These are phyloP conservation scores for Trebouxia sp. DNA, from an alignment of 139 green algal genomes.

Conservation along the genomic window DNA sequence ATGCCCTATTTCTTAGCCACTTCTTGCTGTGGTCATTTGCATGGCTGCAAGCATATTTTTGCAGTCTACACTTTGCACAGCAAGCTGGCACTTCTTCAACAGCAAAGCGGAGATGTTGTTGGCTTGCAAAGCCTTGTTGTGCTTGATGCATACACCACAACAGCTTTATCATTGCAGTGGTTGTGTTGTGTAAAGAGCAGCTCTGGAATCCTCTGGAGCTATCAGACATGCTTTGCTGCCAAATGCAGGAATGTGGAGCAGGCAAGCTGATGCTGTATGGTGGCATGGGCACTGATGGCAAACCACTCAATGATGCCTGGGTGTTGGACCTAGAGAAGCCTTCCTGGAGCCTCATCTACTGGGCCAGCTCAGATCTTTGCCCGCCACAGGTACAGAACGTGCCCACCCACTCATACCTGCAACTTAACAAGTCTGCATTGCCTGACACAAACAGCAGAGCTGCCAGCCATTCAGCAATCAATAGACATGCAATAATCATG, in stretches of 20 bases:
- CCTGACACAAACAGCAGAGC: background rate
- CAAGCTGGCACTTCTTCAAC: too few species aligned
- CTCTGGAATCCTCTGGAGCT: background rate
- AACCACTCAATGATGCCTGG: constrained; percentile 74
- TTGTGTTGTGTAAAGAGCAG: too few species aligned
- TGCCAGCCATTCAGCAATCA: too few species aligned
- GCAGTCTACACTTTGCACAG: background rate
- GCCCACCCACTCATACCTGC: background rate
- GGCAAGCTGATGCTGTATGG: constrained; percentile 80
- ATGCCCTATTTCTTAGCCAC: too few species aligned
- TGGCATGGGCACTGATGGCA: constrained; percentile 56
- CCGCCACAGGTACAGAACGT: constrained; percentile 7
- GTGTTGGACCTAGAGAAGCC: constrained; percentile 59
- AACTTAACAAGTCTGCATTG: background rate
- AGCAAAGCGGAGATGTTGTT: background rate
- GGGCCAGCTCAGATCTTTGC: constrained; percentile 47
- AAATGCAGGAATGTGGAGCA: constrained; percentile 38
- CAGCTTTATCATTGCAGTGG: background rate
- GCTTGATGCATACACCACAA: background rate
- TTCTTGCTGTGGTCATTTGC: too few species aligned
- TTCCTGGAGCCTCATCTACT: constrained; percentile 64
- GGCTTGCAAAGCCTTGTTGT: background rate
- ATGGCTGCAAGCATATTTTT: background rate
- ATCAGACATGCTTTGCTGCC: background rate
- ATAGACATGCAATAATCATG: too few species aligned